Base-by-base conservation (phyloP, 1,284 basidiomycete genomes). In the Leucoagaricus sp. region DNA sequence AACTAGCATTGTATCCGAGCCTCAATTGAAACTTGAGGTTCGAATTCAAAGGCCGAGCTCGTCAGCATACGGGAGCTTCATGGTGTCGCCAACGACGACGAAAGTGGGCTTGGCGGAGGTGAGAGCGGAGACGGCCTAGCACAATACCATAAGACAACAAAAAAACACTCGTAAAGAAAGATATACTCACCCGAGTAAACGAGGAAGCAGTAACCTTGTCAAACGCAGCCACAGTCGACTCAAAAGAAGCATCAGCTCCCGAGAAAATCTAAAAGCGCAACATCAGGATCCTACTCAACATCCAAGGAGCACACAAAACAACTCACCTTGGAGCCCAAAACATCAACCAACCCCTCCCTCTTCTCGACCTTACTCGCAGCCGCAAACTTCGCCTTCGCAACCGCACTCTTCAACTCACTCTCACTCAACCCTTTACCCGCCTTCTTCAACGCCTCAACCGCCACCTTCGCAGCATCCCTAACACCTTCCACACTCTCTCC, bases 351-450 rank as follows among this genome's bases (percentile, higher is more conserved):
- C n/a, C 88, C 88, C n/a, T 87, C 84, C 59, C 89, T 77, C 51
- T 76, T 79, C 64, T 97, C 95, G 26, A 83, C 64, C 51, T 81
- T 76, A 58, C 75, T 78, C 3, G 94, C 94, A 65, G 89, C 84
- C 52, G 81, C 75, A 68, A 96, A 95, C 72, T 91, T 93, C 62
- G 94, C 93, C 73, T 93, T 93, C 19, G 90, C 87, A 54, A 94
- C 74, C 12, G 95, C 94, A 63, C 82, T 80, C 77, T 88, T 87
- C 61, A 96, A 73, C 34, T 87, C 87, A 61, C 94, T 91, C 25
- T 79, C 80, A 62, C 81, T 85, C 60, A 89, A 70, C 51, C 75
- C 75, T 46, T 74, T 71, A 5, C 72, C 69, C 58, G 71, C 68
- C 36, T 79, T 80, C 77, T 90, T 89, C 62, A 94, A 67, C n/a